Base-by-base conservation (phyloP, 73 alveolate species). In the Halteria grandinella region DNA sequence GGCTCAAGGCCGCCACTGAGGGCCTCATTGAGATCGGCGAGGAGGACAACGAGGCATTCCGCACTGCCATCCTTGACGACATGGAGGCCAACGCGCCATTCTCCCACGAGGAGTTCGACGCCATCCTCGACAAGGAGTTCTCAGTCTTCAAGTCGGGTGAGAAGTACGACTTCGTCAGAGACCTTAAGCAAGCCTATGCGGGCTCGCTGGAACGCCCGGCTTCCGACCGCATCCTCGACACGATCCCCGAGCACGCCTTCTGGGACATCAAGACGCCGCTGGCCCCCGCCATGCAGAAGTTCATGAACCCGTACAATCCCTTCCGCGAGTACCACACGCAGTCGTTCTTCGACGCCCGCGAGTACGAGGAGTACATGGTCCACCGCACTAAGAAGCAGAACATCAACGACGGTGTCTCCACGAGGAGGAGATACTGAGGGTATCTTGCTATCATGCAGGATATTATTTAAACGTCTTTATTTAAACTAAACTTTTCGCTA, bases 181-280 rank as follows among this genome's bases (percentile, higher is more conserved):
- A 78, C 50, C 12, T 66, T 15, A 50, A 25, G 31, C 41, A 28
- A 12, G 89, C 89, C n/a, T 66, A 40, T 31, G 40, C 25, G 3
- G 21, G 64, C n/a, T 23, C 75, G 14, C 63, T 78, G 11, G 59
- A 48, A n/a, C 43, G 45, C 6, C 43, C 83, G 20, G 12, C 25
- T 31, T 63, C 75, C 21, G 58, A 78, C 34, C 34, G 49, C 29
- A 78, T 78, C 36, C 49, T 64, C 66, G 64, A 66, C 37, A 63
- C 81, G 17, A 64, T 78, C 1, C 89, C 89, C 27, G 89, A 29
- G 10, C 89, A 78, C 53, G 52, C 48, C 20, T 66, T 78, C 52
- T 78, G 75, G 82, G 89, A 78, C 53, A 63, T 78, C 59, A 78
- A 78, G 48, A 41, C 28, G 15, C 89, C 89, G 11, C 43, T 24